Evolutionary conservation across 2,329 filamentous ascomycete genomes (phyloP).

Genomic region (Phyllosticta citribraziliensis): DNA sequence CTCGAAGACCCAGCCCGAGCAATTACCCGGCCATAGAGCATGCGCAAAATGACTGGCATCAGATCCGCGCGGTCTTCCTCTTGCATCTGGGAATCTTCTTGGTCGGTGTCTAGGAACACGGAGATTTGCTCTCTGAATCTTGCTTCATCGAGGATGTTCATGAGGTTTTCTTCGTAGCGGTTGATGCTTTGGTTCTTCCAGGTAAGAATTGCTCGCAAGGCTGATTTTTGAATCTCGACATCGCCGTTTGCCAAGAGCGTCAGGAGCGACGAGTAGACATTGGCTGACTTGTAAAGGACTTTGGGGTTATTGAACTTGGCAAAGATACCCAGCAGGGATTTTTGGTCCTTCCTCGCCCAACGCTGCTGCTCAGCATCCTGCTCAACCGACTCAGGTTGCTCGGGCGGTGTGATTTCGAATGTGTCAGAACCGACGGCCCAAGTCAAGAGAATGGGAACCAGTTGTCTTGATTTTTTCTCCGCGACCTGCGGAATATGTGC

Average conservation of each 20-base stretch:
- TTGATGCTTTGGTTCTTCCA: slow-evolving; percentile 76
- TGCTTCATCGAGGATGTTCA: slow-evolving; percentile 80
- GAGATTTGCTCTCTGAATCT: slow-evolving; percentile 91
- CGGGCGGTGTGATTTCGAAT: slow-evolving; percentile 10
- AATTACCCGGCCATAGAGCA: slow-evolving; percentile 85
- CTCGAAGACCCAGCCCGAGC: slow-evolving; percentile 68
- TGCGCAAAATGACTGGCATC: slow-evolving; percentile 75
- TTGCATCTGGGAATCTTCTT: slow-evolving; percentile 56
- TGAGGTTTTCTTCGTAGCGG: slow-evolving; percentile 74
- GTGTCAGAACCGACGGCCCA: slow-evolving; percentile 47
- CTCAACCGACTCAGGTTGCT: slow-evolving; percentile 15
- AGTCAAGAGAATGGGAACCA: slow-evolving; percentile 77
- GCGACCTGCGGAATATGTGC: slow-evolving; percentile 63
- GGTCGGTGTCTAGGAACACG: slow-evolving; percentile 67
- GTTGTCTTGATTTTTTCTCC: slow-evolving; percentile 72
- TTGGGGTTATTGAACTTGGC: slow-evolving; percentile 78
- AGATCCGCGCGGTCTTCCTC: slow-evolving; percentile 61
- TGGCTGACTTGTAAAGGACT: slow-evolving; percentile 66
- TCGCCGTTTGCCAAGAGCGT: slow-evolving; percentile 79
- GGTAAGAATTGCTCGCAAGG: slow-evolving; percentile 72
- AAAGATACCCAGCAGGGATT: slow-evolving; percentile 72
- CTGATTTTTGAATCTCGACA: slow-evolving; percentile 74
- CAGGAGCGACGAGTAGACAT: slow-evolving; percentile 68
- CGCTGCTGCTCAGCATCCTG: slow-evolving; percentile 13
- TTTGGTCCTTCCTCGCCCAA: slow-evolving; percentile 73